Base-by-base conservation (phyloP, 257 asterid genomes). In the Ilex aquifolium region DNA sequence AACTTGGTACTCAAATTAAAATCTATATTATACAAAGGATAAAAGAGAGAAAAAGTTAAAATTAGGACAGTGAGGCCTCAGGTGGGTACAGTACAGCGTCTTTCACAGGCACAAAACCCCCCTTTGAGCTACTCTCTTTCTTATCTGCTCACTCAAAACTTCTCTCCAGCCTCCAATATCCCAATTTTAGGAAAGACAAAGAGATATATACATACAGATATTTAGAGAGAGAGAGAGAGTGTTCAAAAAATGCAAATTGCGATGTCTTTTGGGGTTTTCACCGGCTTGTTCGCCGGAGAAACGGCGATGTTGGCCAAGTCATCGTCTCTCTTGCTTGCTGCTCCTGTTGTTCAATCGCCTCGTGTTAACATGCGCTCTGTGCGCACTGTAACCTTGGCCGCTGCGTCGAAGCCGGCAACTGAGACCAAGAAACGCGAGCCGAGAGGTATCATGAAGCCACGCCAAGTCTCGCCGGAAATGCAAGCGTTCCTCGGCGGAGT, bases 371-470 rank as follows among this genome's bases (percentile, higher is more conserved):
- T 14, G 30, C 30, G 30, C 57, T 6, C 57, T 2, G 10, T 21
- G 30, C 57, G 57, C 30, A 53, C 15, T 10, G 57, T 53, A 7
- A 53, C 57, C 11, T 2, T 7, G 6, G 30, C 30, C 10, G 31
- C 57, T 10, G 27, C 57, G 57, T 52, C 57, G 55, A 58, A 57
- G 56, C 51, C 62, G 53, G 49, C 65, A 7, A 36, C 61, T 31
- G 75, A 70, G 57, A 4, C 70, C 27, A 63, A 70, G 66, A 63
- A 58, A 32, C 29, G 69, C 30, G 69, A 53, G 52, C 50, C 64
- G 1, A 65, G 70, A 70, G 74, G 74, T 6, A 64, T 70, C 5
- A 70, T 59, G 75, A 64, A 63, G 57, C 75, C 75, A 10, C 51
- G 75, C 13, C 62, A 27, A 2, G 66, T 70, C 17, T 64, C 75